Percentiles rank a stretch among this genome's conserved stretches.
Conservation (phyloP, 2,329 filamentous ascomycete species). For the Diaporthe vaccinii region DNA sequence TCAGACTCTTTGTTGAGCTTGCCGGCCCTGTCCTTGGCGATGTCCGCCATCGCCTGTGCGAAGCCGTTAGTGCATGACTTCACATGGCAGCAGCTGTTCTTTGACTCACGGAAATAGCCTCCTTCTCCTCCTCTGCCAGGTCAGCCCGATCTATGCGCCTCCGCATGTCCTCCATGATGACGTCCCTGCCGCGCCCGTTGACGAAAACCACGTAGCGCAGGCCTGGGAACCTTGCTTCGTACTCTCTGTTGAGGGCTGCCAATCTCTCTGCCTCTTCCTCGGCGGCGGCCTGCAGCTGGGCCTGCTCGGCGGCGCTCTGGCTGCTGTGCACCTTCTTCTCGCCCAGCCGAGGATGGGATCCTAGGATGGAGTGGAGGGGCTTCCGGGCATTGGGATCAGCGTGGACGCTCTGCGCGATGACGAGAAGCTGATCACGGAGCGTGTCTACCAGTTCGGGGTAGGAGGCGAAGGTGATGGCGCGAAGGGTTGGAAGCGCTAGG, state of each 20-base stretch:
- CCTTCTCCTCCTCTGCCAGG: constrained; percentile 75
- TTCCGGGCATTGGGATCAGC: constrained; percentile 61
- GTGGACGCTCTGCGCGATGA: constrained; percentile 63
- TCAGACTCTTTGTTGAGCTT: constrained; percentile 64
- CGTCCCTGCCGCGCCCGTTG: constrained; percentile 79
- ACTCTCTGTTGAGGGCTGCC: constrained; percentile 77
- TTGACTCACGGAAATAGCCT: constrained; percentile 77
- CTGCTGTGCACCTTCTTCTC: constrained; percentile 86
- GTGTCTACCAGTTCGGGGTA: constrained; percentile 79
- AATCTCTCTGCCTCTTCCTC: constrained; percentile 71
- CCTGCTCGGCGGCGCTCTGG: constrained; percentile 86
- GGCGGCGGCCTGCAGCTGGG: constrained; percentile 73
- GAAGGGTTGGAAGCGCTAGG: constrained; percentile 78
- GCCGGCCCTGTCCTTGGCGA: constrained; percentile 82
- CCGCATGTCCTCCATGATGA: constrained; percentile 87
- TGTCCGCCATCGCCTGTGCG: constrained; percentile 87
- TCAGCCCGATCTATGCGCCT: constrained; percentile 78
- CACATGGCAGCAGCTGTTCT: constrained; percentile 31
- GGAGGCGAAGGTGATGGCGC: constrained; percentile 67
- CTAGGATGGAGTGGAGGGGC: constrained; percentile 79
- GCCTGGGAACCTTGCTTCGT: constrained; percentile 85
- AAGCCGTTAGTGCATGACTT: constrained; percentile 42
- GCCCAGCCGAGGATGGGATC: constrained; percentile 86
- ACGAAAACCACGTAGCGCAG: constrained; percentile 94
- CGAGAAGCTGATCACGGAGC: constrained; percentile 73